Evolutionary conservation across 2,329 filamentous ascomycete genomes (phyloP).

Genomic region (Aspergillus flavus): DNA sequence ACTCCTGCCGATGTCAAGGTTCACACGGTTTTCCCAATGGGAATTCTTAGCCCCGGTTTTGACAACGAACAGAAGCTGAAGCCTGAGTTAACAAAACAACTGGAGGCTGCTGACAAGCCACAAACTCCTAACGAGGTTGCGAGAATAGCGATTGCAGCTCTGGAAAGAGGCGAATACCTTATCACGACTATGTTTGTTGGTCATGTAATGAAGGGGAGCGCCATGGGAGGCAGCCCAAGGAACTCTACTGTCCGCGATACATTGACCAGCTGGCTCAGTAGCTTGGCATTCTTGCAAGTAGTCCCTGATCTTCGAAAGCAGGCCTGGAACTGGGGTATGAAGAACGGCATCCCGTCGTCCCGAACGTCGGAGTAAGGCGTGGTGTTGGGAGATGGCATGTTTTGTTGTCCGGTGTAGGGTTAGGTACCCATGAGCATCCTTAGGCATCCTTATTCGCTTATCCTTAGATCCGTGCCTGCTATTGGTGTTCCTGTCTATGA

Average conservation of each 20-base stretch:
- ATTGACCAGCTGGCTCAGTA: constrained; percentile 56
- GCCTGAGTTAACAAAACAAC: constrained; percentile 73
- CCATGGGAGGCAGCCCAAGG: constrained; percentile 55
- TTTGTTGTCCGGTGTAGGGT: constrained; percentile 24
- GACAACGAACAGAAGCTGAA: constrained; percentile 77
- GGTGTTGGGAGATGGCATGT: constrained; percentile 14
- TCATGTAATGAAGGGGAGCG: constrained; percentile 66
- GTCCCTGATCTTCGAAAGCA: constrained; percentile 60
- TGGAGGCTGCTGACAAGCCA: constrained; percentile 81
- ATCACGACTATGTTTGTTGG: constrained; percentile 76
- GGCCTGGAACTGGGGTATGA: constrained; percentile 60
- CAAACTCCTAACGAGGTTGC: constrained; percentile 82
- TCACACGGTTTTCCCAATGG: constrained; percentile 81
- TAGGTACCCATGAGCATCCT: constrained; percentile 31
- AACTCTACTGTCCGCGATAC: constrained; percentile 59
- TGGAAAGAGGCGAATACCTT: constrained; percentile 80
- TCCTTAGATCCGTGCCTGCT: constrained; percentile 10
- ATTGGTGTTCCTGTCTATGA: constrained; percentile 13
- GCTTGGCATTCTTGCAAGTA: constrained; percentile 59
- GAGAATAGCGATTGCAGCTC: constrained; percentile 64
- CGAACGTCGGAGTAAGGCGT: constrained; percentile 9
- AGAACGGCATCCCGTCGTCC: constrained; percentile 49
- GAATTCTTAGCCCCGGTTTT: constrained; percentile 75
- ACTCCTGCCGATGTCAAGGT: constrained; percentile 71
- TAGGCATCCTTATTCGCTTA: constrained; percentile 15